These are phyloP conservation scores for Fusarium sp. DNA, from an alignment of 2,329 filamentous ascomycete species.

Conservation along the genomic window DNA sequence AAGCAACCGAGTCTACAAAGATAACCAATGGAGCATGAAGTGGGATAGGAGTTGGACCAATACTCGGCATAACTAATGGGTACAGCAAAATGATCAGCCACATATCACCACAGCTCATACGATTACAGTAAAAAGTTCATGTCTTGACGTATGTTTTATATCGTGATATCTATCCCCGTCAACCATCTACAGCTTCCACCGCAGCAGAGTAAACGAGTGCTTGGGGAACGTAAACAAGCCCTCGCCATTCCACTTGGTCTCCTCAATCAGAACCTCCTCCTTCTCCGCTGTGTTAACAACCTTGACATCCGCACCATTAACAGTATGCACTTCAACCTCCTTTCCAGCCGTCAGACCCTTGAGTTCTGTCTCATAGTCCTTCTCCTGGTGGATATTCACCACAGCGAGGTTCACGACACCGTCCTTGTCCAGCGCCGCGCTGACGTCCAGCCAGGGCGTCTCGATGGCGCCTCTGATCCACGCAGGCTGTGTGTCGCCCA, in stretches of 20 bases:
- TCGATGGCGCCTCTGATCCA: constrained; percentile 76
- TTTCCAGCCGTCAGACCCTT: constrained; percentile 60
- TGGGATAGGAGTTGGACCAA: background rate
- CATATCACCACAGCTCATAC: background rate
- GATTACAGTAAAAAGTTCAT: background rate
- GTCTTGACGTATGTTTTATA: constrained; percentile 1
- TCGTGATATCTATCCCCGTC: background rate
- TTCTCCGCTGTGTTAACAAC: constrained; percentile 73
- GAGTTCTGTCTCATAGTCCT: constrained; percentile 70
- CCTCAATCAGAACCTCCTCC: constrained; percentile 66
- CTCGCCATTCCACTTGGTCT: constrained; percentile 70
- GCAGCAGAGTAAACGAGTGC: constrained; percentile 77
- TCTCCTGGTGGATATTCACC: constrained; percentile 76
- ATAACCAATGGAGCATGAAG: background rate
- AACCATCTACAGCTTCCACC: constrained; percentile 62
- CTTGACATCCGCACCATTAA: constrained; percentile 60
- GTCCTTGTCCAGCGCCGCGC: constrained; percentile 67
- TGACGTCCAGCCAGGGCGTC: constrained; percentile 78
- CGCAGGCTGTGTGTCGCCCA: constrained; percentile 72
- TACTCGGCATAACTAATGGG: background rate
- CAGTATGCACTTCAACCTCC: constrained; percentile 71
- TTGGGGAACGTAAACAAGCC: constrained; percentile 75
- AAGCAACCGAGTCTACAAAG: background rate
- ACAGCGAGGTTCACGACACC: constrained; percentile 76
- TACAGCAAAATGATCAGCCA: background rate